Evolutionary conservation across 1,139 yeast genomes (phyloP).

Genomic region (Sugiyamaella grinbergsii): DNA sequence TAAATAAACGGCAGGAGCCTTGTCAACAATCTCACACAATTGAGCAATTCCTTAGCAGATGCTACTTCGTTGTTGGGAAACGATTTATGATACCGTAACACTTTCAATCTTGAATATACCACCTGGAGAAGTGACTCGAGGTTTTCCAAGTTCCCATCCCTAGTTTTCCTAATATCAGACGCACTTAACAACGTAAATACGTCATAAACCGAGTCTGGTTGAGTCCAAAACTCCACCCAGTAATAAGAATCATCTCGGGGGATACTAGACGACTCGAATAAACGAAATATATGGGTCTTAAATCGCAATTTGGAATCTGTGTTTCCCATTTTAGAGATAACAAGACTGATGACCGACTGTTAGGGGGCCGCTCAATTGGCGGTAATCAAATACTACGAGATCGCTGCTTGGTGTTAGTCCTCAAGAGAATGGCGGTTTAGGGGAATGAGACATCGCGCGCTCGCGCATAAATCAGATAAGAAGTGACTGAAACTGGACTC

Average conservation of each 20-base stretch:
- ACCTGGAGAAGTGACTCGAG: conserved; percentile 56
- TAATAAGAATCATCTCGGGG: conserved; percentile 52
- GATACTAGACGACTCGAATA: conserved; percentile 57
- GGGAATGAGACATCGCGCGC: no score
- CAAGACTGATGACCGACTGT: not conserved
- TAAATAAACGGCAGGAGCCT: conserved; percentile 67
- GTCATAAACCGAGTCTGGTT: conserved; percentile 53
- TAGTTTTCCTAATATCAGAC: conserved; percentile 59
- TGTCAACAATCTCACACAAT: conserved; percentile 67
- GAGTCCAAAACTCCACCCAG: conserved; percentile 58
- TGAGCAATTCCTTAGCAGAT: conserved; percentile 47
- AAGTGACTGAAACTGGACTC: no score
- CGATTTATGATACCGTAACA: conserved; percentile 33
- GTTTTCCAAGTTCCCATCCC: conserved; percentile 60
- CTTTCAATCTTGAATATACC: conserved; percentile 44
- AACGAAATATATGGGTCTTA: conserved; percentile 61
- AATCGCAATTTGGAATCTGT: conserved; percentile 65
- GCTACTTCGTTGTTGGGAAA: conserved; percentile 38
- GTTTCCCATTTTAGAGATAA: conserved; percentile 60
- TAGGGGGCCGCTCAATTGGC: no score
- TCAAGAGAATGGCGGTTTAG: no score
- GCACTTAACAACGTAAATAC: conserved; percentile 58
- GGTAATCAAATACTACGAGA: no score
- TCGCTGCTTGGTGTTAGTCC: no score
- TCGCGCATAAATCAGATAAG: no score